Evolutionary conservation across 345 rosid species (phyloP), one percentile per base, ranked within the genome.

Genomic region (Aegle marmelos): DNA sequence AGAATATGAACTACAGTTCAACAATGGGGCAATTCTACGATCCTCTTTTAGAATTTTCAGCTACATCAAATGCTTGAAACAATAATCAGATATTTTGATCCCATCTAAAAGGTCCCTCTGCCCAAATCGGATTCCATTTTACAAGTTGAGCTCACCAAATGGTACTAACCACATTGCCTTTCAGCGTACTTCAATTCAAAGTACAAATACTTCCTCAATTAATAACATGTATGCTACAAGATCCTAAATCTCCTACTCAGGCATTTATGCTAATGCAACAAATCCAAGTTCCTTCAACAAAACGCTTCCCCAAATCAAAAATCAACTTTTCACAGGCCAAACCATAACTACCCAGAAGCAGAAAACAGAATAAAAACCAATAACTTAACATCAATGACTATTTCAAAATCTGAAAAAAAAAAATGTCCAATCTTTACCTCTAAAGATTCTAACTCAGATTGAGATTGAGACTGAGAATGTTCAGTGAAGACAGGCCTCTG

Each of bases 361-460:
- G 28, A 39, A 53, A 53, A 58, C 19, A 53, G 10, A 7, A 53
- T 4, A 25, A 80, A 61, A 68, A 11, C 4, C 58, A 63, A 74
- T 6, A 25, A 37, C 74, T 71, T 39, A 24, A 59, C 37, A 16
- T 16, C 63, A 60, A 78, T 16, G 3, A 53, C 8, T 45, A 3
- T 45, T 3, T 45, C 3, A 45, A 45, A 13, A 45, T 45, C 76
- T 79, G 33, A 4, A n/a, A 54, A 58, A 53, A 60, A 75, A 63
- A 16, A 31, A 7, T n/a, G n/a, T 50, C 17, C 19, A 75, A 74
- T 7, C 19, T 53, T 13, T 25, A 88, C 90, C 86, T 81, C 69
- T 9, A 37, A 41, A 21, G 57, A 34, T 17, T 27, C 16, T 27
- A 24, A 63, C 10, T 37, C 56, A 11, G 79, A 60, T 22, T 64